Evolutionary conservation across 208 protist genomes (phyloP).

Genomic region (Acanthamoeba healyi): DNA sequence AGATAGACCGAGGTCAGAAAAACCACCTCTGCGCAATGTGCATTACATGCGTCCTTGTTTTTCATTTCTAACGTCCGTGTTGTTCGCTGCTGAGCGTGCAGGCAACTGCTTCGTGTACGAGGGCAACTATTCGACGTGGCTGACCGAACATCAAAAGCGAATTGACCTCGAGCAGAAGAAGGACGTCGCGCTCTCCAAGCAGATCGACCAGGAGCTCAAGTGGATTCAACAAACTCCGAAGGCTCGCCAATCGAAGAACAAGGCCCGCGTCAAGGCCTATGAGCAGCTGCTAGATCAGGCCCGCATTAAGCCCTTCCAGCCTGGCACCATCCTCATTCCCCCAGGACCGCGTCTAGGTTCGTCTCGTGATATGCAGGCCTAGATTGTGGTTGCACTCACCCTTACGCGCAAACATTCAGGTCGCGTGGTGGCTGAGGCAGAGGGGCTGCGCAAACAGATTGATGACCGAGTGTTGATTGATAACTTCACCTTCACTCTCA

Average conservation of each 20-base stretch:
- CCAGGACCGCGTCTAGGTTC: constrained; percentile 80
- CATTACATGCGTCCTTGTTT: too few relatives aligned
- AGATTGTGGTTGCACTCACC: background rate
- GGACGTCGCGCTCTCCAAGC: constrained; percentile 73
- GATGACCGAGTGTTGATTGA: background rate
- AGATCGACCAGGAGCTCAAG: constrained; percentile 81
- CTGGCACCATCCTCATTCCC: constrained; percentile 80
- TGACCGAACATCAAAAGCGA: constrained; percentile 77
- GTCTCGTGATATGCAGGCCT: background rate
- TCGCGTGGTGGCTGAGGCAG: background rate
- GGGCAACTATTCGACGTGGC: constrained; percentile 85
- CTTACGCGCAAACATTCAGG: background rate
- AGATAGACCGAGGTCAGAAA: constrained; percentile 64
- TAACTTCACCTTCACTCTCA: constrained; percentile 30
- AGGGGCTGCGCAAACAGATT: background rate
- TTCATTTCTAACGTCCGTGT: background rate
- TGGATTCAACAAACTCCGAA: constrained; percentile 80
- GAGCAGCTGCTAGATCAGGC: constrained; percentile 52
- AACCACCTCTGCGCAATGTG: too few relatives aligned
- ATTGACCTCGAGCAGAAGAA: constrained; percentile 70
- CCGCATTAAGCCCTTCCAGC: background rate
- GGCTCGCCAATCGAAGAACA: constrained; percentile 78
- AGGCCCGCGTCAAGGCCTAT: constrained; percentile 73
- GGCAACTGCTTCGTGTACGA: constrained; percentile 30
- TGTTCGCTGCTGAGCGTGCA: background rate